A percentile compares a stretch with the other conserved stretches of the same genome.
Evolutionary conservation across 2,329 filamentous ascomycete species (phyloP).

Genomic region (Stagonosporopsis cucurbitacearum): DNA sequence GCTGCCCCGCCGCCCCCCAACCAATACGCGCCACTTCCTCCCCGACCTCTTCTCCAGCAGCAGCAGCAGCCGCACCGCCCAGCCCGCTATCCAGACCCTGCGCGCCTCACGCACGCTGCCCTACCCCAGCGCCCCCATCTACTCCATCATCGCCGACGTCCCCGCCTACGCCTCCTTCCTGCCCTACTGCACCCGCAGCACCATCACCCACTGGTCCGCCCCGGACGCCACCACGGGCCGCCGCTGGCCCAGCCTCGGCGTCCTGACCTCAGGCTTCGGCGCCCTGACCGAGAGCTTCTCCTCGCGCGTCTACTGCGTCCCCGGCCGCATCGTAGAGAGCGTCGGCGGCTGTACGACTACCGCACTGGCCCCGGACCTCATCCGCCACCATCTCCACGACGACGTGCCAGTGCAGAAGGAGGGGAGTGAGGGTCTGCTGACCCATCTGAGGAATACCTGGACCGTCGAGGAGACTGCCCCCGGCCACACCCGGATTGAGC

Average conservation of each 20-base stretch:
- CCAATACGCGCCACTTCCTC: constrained; percentile 48
- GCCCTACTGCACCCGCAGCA: constrained; percentile 83
- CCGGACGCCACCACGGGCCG: constrained; percentile 57
- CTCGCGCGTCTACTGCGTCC: constrained; percentile 78
- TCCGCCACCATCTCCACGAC: constrained; percentile 52
- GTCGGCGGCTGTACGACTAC: constrained; percentile 66
- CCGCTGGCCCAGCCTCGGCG: constrained; percentile 74
- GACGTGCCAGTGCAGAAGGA: neutral
- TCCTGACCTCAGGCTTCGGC: constrained; percentile 85
- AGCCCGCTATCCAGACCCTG: constrained; percentile 65
- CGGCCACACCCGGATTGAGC: constrained; percentile 72
- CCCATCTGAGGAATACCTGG: constrained; percentile 74
- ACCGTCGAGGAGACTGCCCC: constrained; percentile 57
- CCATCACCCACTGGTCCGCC: constrained; percentile 75
- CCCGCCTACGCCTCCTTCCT: constrained; percentile 81
- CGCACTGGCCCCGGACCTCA: constrained; percentile 50
- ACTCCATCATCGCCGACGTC: constrained; percentile 86
- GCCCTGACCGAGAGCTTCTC: constrained; percentile 84
- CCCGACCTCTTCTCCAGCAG: constrained; percentile 54
- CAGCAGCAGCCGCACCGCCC: constrained; percentile 24
- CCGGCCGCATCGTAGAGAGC: constrained; percentile 76
- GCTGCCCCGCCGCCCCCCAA: neutral
- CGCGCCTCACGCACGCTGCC: constrained; percentile 77
- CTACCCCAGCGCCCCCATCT: constrained; percentile 74
- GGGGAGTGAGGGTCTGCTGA: constrained; percentile 59